Percentiles rank a stretch among this genome's conserved stretches.
These are phyloP conservation scores for Pythium rishiriense DNA, from an alignment of 352 stramenopile species.

Conservation along the genomic window DNA sequence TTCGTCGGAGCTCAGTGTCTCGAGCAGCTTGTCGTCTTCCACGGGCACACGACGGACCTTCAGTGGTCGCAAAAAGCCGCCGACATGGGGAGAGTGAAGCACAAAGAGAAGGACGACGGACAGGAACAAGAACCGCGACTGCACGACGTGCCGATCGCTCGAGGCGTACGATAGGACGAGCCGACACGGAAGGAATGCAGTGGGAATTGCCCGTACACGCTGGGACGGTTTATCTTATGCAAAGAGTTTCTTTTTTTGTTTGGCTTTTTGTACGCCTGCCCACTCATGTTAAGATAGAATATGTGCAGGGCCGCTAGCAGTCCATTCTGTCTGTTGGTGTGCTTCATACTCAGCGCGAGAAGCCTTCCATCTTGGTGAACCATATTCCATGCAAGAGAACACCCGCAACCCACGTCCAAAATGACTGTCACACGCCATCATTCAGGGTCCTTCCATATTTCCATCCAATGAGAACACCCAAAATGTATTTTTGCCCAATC, in stretches of 20 bases:
- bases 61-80: constrained; percentile 76
- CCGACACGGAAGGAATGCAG: too few relatives aligned
- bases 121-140: neutral
- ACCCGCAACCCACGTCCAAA: constrained; percentile 13
- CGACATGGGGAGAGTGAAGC: constrained; percentile 63
- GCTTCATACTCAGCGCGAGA: too few relatives aligned
- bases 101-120: neutral
- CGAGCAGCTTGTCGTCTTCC: constrained; percentile 29
- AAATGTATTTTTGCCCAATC: constrained; percentile 11
- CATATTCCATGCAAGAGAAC: neutral
- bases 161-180: too few relatives aligned
- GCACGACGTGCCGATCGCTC: neutral
- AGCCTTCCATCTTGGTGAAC: neutral
- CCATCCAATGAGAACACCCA: constrained; percentile 9
- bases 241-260: too few relatives aligned
- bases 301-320: too few relatives aligned
- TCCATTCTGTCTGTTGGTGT: too few relatives aligned
- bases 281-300: too few relatives aligned
- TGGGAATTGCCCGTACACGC: too few relatives aligned
- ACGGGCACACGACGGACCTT: constrained; percentile 53
- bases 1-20: constrained; percentile 32
- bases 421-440: constrained; percentile 31
- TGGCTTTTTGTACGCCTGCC: too few relatives aligned
- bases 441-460: constrained; percentile 1
- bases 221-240: too few relatives aligned